Evolutionary conservation across 1,284 basidiomycete species (phyloP).

Genomic region (Laetiporus sulphureus): DNA sequence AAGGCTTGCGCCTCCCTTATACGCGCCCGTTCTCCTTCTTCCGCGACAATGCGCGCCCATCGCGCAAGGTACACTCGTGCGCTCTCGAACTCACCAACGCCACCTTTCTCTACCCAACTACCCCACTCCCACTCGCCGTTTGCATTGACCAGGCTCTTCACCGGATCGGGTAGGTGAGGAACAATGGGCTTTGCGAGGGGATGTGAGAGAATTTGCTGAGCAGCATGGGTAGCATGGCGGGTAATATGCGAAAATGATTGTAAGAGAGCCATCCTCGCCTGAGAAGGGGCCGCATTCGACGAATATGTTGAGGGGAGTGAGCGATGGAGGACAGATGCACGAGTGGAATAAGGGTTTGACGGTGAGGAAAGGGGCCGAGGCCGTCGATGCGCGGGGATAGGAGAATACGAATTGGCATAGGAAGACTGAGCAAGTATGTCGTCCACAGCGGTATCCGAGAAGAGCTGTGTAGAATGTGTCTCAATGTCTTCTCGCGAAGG

Average conservation of each 20-base stretch:
- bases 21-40: constrained; percentile 87
- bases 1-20: constrained; percentile 67
- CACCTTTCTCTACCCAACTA: constrained; percentile 82
- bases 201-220: constrained; percentile 89
- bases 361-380: constrained; percentile 56
- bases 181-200: constrained; percentile 91
- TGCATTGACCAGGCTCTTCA: constrained; percentile 80
- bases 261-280: constrained; percentile 69
- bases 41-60: constrained; percentile 95
- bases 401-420: constrained; percentile 70
- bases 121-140: constrained; percentile 82
- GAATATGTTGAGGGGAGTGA: constrained; percentile 48
- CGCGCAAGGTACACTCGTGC: constrained; percentile 94
- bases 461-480: constrained; percentile 76
- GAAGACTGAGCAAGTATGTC: constrained; percentile 75
- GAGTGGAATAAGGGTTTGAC: constrained; percentile 53
- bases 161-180: constrained; percentile 89
- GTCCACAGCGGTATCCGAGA: constrained; percentile 77
- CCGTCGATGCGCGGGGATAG: constrained; percentile 75
- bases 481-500: constrained; percentile 89
- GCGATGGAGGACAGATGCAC: constrained; percentile 73
- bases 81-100: constrained; percentile 90
- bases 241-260: constrained; percentile 89
- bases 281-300: constrained; percentile 45
- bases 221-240: constrained; percentile 81